Conservation (phyloP, 257 asterid species). For the Hygrophila difformis region DNA sequence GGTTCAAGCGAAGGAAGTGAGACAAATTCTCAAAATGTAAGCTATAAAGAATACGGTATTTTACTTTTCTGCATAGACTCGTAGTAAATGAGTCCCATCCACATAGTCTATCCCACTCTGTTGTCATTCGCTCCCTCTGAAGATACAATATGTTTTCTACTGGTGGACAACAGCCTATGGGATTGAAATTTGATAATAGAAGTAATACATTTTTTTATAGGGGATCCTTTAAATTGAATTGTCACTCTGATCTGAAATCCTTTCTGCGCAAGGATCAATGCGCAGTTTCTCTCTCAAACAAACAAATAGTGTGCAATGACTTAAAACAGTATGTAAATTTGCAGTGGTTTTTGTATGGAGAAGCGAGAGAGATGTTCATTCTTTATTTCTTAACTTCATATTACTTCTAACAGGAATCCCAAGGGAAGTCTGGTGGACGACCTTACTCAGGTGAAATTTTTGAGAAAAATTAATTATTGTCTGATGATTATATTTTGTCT, state of each 20-base stretch:
- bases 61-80: not conserved
- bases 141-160: no score
- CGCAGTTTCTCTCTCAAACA: not conserved
- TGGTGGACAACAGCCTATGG: no score
- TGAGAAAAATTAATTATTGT: no score
- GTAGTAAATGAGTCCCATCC: not conserved
- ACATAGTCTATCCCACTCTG: not conserved
- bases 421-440: conserved; percentile 46
- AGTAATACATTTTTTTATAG: no score
- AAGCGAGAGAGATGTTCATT: not conserved
- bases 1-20: conserved; percentile 94
- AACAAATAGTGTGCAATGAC: not conserved
- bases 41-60: not conserved
- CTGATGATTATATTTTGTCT: conserved; percentile 13
- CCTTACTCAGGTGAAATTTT: conserved; percentile 49
- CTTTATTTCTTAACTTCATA: conserved; percentile 1
- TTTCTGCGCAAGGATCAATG: not conserved
- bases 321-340: not conserved
- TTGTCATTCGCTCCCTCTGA: not conserved
- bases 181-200: no score
- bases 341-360: not conserved
- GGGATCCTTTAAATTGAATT: no score
- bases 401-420: conserved; percentile 40
- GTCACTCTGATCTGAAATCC: not conserved
- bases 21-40: conserved; percentile 75